Evolutionary conservation across 768 basidiomycete genomes (phyloP).

Genomic region (Lentinula guzmanii): DNA sequence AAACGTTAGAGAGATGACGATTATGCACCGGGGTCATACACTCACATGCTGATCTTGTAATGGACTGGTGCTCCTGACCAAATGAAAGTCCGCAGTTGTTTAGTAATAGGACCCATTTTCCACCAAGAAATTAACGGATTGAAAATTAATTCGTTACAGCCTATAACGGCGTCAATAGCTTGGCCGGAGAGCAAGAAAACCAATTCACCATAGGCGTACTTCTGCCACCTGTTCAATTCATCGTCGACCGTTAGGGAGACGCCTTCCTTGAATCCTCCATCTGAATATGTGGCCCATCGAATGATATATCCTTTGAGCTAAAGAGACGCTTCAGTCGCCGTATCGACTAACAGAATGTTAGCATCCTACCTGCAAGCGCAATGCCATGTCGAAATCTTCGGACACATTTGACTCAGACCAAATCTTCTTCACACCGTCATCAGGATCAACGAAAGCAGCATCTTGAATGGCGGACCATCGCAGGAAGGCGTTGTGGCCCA

Average conservation of each 20-base stretch:
- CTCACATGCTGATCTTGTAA: conserved; percentile 70
- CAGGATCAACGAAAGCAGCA: conserved; percentile 65
- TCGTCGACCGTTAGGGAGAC: conserved; percentile 87
- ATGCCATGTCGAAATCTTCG: conserved; percentile 81
- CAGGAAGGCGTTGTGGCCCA: conserved; percentile 86
- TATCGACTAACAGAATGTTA: too few relatives aligned
- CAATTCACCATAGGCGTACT: conserved; percentile 65
- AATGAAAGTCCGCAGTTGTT: conserved; percentile 69
- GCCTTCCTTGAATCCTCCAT: conserved; percentile 87
- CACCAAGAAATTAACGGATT: conserved; percentile 79
- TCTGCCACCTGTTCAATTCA: conserved; percentile 91
- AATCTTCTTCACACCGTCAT: conserved; percentile 61
- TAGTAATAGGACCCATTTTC: conserved; percentile 74
- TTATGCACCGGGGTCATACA: background rate
- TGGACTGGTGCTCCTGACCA: conserved; percentile 77
- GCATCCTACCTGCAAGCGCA: conserved; percentile 45
- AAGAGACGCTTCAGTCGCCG: background rate
- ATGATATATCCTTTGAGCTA: conserved; percentile 65
- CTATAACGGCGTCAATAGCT: conserved; percentile 21
- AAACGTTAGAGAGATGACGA: background rate
- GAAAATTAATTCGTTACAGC: conserved; percentile 78
- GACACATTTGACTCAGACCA: conserved; percentile 83
- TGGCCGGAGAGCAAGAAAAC: background rate
- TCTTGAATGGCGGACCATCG: conserved; percentile 89
- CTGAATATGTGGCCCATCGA: conserved; percentile 81